Evolutionary conservation across 768 basidiomycete species (phyloP).

Genomic region (Russula earlei): DNA sequence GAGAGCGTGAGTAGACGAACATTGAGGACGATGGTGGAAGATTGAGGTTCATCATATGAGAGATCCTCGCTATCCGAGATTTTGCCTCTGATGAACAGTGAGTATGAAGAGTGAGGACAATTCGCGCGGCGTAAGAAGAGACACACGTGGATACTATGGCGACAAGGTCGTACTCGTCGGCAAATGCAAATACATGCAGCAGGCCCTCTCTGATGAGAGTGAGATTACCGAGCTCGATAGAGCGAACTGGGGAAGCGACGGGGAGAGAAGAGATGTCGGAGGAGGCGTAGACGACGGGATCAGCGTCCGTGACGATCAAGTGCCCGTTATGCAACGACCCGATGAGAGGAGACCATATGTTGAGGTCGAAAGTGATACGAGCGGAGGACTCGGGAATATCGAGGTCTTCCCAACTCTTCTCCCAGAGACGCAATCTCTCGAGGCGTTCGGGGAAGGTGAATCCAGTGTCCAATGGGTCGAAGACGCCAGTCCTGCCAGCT

Average conservation of each 20-base stretch:
- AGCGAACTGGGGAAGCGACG: neutral
- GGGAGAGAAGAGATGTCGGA: constrained; percentile 12
- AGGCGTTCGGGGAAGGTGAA: constrained; percentile 13
- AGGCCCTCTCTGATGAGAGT: constrained; percentile 9
- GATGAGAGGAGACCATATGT: constrained; percentile 15
- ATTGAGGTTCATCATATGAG: neutral
- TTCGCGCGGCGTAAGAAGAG: neutral
- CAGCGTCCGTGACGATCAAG: constrained; percentile 8
- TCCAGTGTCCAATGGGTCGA: constrained; percentile 7
- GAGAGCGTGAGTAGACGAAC: constrained; percentile 14
- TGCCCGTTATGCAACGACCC: constrained; percentile 14
- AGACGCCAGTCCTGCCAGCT: constrained; percentile 14
- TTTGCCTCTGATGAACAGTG: neutral
- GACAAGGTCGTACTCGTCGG: constrained; percentile 11
- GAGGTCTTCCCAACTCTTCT: constrained; percentile 15
- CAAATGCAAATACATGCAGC: constrained; percentile 12
- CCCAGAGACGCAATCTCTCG: constrained; percentile 10
- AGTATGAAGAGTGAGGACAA: neutral
- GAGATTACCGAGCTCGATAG: constrained; percentile 8
- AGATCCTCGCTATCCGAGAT: neutral
- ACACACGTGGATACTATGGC: constrained; percentile 11
- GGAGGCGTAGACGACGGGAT: constrained; percentile 12
- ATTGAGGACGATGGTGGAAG: constrained; percentile 6
- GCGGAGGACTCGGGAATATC: constrained; percentile 9
- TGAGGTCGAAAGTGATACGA: constrained; percentile 11